Percentiles rank a stretch among this genome's conserved stretches.
These are phyloP conservation scores for Coemansia sp. DNA, from an alignment of 192 early-diverging fungal genomes.

Conservation along the genomic window DNA sequence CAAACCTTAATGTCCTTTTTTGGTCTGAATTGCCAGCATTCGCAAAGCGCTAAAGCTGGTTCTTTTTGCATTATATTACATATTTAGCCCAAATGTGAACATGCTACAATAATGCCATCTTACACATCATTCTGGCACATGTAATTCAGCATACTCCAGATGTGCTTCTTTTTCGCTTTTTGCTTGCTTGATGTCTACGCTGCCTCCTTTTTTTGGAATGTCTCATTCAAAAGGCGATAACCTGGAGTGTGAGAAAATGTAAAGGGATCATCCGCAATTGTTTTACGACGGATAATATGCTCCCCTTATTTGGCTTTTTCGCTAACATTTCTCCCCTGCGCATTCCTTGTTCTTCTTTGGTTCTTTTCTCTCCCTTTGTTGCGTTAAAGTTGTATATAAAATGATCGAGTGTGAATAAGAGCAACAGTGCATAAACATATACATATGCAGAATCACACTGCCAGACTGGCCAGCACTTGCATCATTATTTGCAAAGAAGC, in stretches of 20 bases:
- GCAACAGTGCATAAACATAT: background rate
- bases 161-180: background rate
- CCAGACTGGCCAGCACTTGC: background rate
- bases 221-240: no score
- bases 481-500: conserved; percentile 4
- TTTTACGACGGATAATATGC: no score
- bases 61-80: background rate
- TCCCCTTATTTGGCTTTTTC: no score
- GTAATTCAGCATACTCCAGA: background rate
- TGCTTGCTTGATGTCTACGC: no score
- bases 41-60: background rate
- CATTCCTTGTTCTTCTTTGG: background rate
- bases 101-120: background rate
- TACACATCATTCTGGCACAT: background rate
- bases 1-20: background rate
- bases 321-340: no score
- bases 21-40: background rate
- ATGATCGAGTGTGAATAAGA: background rate
- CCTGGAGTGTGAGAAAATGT: no score
- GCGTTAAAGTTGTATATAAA: background rate
- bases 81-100: background rate
- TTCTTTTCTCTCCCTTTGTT: background rate
- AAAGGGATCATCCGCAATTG: no score
- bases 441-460: background rate
- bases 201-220: no score